A percentile compares a stretch with the other conserved stretches of the same genome.
Evolutionary conservation across 192 early-diverging fungal genomes (phyloP).

Genomic region (Coemansia sp.): DNA sequence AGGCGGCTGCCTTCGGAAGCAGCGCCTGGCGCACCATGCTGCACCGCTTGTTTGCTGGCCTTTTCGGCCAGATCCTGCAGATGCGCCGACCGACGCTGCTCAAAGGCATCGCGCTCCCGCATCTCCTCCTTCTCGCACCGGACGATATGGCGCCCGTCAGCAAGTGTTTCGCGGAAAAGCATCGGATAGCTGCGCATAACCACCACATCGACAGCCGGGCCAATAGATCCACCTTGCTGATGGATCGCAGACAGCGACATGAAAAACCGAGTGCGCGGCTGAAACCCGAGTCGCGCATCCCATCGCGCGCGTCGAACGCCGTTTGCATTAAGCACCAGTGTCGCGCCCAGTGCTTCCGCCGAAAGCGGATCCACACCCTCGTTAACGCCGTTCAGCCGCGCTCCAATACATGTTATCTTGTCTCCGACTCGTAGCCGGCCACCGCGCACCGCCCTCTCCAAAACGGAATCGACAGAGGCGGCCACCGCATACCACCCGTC

Average conservation of each 20-base stretch:
- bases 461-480: slow-evolving; percentile 20
- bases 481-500: slow-evolving; percentile 48
- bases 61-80: slow-evolving; percentile 16
- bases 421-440: slow-evolving; percentile 37
- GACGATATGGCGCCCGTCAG: slow-evolving; percentile 20
- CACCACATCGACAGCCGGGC: slow-evolving; percentile 41
- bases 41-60: not conserved
- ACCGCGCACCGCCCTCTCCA: slow-evolving; percentile 15
- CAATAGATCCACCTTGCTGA: slow-evolving; percentile 27
- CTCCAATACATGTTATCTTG: slow-evolving; percentile 40
- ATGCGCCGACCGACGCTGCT: slow-evolving; percentile 2
- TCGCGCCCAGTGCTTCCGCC: slow-evolving; percentile 6
- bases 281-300: slow-evolving; percentile 43
- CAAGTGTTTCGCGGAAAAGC: slow-evolving; percentile 32
- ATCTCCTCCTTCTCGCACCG: slow-evolving; percentile 37
- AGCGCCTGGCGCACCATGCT: not conserved
- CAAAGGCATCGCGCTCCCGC: slow-evolving; percentile 12
- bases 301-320: slow-evolving; percentile 38
- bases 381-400: slow-evolving; percentile 14
- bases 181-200: slow-evolving; percentile 42
- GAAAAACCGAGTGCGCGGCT: slow-evolving; percentile 8
- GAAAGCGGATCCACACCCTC: slow-evolving; percentile 35
- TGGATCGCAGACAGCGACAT: slow-evolving; percentile 35
- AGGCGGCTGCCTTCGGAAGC: slow-evolving; percentile 8
- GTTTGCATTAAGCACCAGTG: slow-evolving; percentile 30